Percentiles rank a stretch among this genome's conserved stretches.
phyloP scores from a whole-genome alignment of 2,329 filamentous ascomycete species.

The Colletotrichum magnum region DNA sequence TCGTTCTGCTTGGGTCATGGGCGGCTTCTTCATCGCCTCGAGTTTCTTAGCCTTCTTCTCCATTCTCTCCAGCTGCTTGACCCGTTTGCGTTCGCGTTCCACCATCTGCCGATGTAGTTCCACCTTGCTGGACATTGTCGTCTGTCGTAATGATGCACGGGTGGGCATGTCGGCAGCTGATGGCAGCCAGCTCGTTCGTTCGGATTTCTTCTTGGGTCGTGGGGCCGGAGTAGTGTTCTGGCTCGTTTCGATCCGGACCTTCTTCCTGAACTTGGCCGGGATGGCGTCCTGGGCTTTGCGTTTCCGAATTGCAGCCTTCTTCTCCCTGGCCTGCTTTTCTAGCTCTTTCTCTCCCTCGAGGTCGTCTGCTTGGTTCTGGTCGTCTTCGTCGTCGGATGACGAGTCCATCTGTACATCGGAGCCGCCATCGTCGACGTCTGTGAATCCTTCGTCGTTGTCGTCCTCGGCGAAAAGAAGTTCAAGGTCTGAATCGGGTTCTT shows the following conservation, averaged over 20 bases:
- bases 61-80: slow-evolving; percentile 79
- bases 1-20: slow-evolving; percentile 89
- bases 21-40: slow-evolving; percentile 81
- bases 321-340: slow-evolving; percentile 80
- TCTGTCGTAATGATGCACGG: slow-evolving; percentile 70
- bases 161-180: slow-evolving; percentile 68
- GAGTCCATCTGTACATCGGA: slow-evolving; percentile 90
- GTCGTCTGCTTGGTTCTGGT: slow-evolving; percentile 77
- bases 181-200: slow-evolving; percentile 72
- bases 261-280: slow-evolving; percentile 79
- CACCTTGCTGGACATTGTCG: slow-evolving; percentile 72
- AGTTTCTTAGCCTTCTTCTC: slow-evolving; percentile 78
- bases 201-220: slow-evolving; percentile 72
- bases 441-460: slow-evolving; percentile 78
- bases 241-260: slow-evolving; percentile 76
- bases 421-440: slow-evolving; percentile 74
- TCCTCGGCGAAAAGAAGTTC: slow-evolving; percentile 83
- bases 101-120: slow-evolving; percentile 79
- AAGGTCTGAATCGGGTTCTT: slow-evolving; percentile 78
- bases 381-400: slow-evolving; percentile 86
- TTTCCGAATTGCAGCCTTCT: slow-evolving; percentile 78
- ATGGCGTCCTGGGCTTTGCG: slow-evolving; percentile 84
- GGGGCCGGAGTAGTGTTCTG: slow-evolving; percentile 57
- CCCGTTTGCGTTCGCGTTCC: slow-evolving; percentile 77
- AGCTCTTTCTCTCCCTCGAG: slow-evolving; percentile 90